Conservation (phyloP, 208 protist genomes). For the Trypanosomatidae sp. region DNA sequence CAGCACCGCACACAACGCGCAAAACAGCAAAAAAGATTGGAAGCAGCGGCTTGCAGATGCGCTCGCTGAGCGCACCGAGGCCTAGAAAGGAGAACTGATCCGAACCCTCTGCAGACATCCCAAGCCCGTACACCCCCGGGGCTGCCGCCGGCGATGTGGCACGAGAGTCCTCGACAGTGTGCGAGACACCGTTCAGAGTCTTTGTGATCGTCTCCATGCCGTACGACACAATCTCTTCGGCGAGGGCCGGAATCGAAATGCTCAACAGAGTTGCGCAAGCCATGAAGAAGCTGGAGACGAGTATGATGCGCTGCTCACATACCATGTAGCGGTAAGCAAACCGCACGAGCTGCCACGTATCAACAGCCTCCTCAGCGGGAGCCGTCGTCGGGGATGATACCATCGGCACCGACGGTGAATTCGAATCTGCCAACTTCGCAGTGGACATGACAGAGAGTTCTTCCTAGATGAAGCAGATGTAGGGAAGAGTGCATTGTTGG, state of each 20-base stretch:
- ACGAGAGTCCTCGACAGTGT: background rate
- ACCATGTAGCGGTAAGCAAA: conserved; percentile 48
- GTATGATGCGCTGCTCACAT: conserved; percentile 33
- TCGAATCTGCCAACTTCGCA: background rate
- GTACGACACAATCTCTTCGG: conserved; percentile 51
- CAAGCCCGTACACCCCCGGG: background rate
- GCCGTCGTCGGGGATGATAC: background rate
- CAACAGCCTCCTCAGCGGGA: background rate
- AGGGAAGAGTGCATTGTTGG: background rate
- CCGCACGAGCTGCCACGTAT: conserved; percentile 18
- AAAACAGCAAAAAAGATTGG: conserved; percentile 12
- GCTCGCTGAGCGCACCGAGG: conserved; percentile 16
- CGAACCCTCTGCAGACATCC: background rate
- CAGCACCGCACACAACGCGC: conserved; percentile 1
- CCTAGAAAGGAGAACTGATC: background rate
- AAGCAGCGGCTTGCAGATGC: conserved; percentile 23
- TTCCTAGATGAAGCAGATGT: background rate
- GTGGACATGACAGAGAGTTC: background rate
- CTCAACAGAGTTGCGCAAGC: conserved; percentile 38
- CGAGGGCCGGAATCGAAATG: conserved; percentile 41
- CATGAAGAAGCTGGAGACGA: conserved; percentile 39
- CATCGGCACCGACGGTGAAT: background rate
- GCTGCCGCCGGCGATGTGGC: conserved; percentile 1
- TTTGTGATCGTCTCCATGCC: conserved; percentile 12
- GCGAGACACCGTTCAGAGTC: conserved; percentile 2